These are phyloP conservation scores for Ottelia alismoides DNA, from an alignment of 106 monocot genomes.

Conservation along the genomic window DNA sequence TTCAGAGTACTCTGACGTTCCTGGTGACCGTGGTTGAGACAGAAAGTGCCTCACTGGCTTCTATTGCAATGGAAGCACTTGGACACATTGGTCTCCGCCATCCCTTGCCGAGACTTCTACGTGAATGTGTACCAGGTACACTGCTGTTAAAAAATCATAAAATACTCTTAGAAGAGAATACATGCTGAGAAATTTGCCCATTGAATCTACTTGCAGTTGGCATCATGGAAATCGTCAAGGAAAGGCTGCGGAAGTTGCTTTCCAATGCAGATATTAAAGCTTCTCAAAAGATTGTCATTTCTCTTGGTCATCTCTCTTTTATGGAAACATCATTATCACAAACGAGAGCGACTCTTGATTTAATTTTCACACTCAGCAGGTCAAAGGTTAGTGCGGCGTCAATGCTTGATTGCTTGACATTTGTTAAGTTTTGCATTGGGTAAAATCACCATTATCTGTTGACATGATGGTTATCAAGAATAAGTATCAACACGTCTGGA, in stretches of 20 bases:
- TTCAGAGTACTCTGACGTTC: conserved; percentile 26
- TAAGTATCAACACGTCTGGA: no score
- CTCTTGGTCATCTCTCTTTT: conserved; percentile 79
- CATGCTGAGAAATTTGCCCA: background rate
- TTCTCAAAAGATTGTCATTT: conserved; percentile 66
- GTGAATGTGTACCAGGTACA: conserved; percentile 44
- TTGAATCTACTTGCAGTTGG: conserved; percentile 26
- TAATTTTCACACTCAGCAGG: conserved; percentile 68
- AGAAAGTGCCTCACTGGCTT: conserved; percentile 52
- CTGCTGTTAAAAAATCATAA: background rate
- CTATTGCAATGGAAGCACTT: conserved; percentile 82
- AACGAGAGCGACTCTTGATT: conserved; percentile 56
- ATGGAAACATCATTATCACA: conserved; percentile 60
- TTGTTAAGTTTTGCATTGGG: no score
- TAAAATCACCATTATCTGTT: no score
- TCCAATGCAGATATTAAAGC: conserved; percentile 65
- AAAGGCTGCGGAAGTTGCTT: conserved; percentile 64
- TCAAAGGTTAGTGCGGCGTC: conserved; percentile 87
- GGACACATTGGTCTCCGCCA: conserved; percentile 80
- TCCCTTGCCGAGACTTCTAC: conserved; percentile 40
- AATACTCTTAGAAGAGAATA: background rate
- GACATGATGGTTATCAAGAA: no score
- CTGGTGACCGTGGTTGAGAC: conserved; percentile 57
- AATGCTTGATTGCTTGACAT: no score
- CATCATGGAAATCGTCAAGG: conserved; percentile 38